Percentiles rank a stretch among this genome's conserved stretches.
Conservation (phyloP, 1,284 basidiomycete genomes). For the Hymenochaete sp. region DNA sequence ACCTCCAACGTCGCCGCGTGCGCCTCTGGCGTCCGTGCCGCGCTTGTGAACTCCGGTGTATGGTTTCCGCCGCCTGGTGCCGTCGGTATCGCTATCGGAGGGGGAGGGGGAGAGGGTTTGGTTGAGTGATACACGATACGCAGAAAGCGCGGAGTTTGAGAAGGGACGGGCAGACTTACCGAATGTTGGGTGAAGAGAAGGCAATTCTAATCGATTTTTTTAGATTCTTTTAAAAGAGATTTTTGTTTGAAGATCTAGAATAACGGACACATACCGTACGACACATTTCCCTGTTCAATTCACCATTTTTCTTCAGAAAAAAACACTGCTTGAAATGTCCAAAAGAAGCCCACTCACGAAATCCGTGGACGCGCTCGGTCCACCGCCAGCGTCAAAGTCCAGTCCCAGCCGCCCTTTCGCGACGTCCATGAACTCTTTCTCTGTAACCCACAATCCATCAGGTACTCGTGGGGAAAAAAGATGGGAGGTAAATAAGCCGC, state of each 20-base stretch:
- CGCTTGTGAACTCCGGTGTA: slow-evolving; percentile 46
- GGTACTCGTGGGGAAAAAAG: too few species aligned
- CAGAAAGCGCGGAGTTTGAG: slow-evolving; percentile 35
- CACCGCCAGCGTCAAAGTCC: slow-evolving; percentile 44
- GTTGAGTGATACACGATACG: slow-evolving; percentile 24
- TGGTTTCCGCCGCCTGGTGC: slow-evolving; percentile 54
- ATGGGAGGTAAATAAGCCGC: not conserved
- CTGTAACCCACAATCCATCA: too few species aligned
- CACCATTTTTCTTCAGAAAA: slow-evolving; percentile 2
- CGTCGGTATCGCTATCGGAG: slow-evolving; percentile 43
- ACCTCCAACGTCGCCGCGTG: slow-evolving; percentile 49
- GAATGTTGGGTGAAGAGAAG: slow-evolving; percentile 23
- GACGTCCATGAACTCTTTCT: slow-evolving; percentile 47
- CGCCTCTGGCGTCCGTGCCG: slow-evolving; percentile 45
- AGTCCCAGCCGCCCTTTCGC: slow-evolving; percentile 35
- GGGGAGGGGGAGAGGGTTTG: slow-evolving; percentile 1
- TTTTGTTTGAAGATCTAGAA: slow-evolving; percentile 23
- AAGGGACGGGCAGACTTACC: slow-evolving; percentile 19
- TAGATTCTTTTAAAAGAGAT: not conserved
- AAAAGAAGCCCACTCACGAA: slow-evolving; percentile 42
- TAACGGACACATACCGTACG: slow-evolving; percentile 40
- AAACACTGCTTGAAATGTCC: not conserved
- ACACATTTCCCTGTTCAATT: slow-evolving; percentile 43
- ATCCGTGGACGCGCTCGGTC: slow-evolving; percentile 58
- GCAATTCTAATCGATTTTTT: slow-evolving; percentile 16